Base-by-base conservation (phyloP, 192 early-diverging fungal species). In the Entophlyctis luteolus region DNA sequence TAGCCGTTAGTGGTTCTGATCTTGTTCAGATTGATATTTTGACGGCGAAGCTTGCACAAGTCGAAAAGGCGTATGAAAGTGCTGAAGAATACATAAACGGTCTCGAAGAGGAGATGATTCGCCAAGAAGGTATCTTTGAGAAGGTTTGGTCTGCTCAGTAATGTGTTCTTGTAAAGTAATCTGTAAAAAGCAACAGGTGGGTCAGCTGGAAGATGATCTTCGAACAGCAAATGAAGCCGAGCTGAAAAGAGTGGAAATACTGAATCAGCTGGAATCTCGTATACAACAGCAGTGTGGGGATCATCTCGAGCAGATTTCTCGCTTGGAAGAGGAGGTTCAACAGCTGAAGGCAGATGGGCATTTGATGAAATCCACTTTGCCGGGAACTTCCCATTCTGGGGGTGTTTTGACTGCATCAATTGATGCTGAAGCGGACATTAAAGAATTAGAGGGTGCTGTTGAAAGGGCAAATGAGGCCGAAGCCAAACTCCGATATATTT, bases 11-110 rank as follows among this genome's bases (percentile, higher is more conserved):
- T 1, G 23, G 28, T 36, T 42, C 6, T 28, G 32, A 16, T 57
- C 37, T 46, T 34, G 2, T 58, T 0, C 4, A 63, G 47, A 33
- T 63, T 63, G 48, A 66, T 22, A 28, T 66, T 4, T 39, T 66
- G 48, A 37, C 49, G 4, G 5, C 32, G 6, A 66, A 66, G 18
- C 25, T 66, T 28, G 63, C 39, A 14, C 35, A 54, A 28, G 50
- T 66, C 37, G 63, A 66, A 28, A 35, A 20, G 27, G 52, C 48
- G 8, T 66, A 66, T 54, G 50, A 54, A 38, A 52, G 63, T 10
- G 63, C 63, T 10, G 63, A 66, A 28, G 63, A 66, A 48, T 66
- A 66, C 25, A 66, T 66, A 2, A 54, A 31, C 36, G 50, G 50
- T 8, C 36, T 66, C 4, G 63, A 66, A 34, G 50, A 22, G 22